phyloP scores from a whole-genome alignment of 768 basidiomycete species.

The Pleurotus cornucopiae region DNA sequence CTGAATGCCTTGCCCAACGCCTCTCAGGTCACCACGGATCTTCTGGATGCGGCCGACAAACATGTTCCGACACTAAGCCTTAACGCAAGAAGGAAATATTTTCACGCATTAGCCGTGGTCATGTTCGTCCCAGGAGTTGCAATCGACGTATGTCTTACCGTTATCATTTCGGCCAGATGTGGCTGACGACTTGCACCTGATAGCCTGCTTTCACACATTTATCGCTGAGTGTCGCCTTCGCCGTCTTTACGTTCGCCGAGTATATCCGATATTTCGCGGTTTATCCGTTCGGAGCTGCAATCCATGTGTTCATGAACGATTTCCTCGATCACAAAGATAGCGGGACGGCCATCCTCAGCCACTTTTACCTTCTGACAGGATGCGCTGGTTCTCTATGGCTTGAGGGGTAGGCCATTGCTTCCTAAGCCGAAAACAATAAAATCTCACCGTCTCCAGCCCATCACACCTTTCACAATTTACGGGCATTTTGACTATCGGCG shows the following conservation, averaged over 20 bases:
- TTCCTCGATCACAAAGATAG: conserved; percentile 94
- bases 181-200: conserved; percentile 12
- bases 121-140: conserved; percentile 97
- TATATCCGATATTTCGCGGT: conserved; percentile 98
- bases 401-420: conserved; percentile 65
- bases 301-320: conserved; percentile 97
- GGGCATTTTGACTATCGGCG: conserved; percentile 83
- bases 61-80: conserved; percentile 84
- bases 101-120: conserved; percentile 90
- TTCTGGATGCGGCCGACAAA: conserved; percentile 86
- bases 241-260: conserved; percentile 93
- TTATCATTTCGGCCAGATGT: conserved; percentile 1
- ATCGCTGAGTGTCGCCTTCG: conserved; percentile 92
- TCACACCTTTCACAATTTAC: conserved; percentile 58
- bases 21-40: conserved; percentile 42
- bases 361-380: conserved; percentile 95
- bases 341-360: conserved; percentile 94
- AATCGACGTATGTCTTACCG: conserved; percentile 66
- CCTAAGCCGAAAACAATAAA: conserved; percentile 2
- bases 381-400: conserved; percentile 95
- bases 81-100: conserved; percentile 94
- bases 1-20: conserved; percentile 48
- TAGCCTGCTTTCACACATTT: conserved; percentile 97
- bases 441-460: conserved; percentile 24
- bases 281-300: conserved; percentile 89